Percentiles rank a stretch among this genome's conserved stretches.
These are phyloP conservation scores for Arxiozyma slooffiae DNA, from an alignment of 1,139 yeast genomes.

Conservation along the genomic window DNA sequence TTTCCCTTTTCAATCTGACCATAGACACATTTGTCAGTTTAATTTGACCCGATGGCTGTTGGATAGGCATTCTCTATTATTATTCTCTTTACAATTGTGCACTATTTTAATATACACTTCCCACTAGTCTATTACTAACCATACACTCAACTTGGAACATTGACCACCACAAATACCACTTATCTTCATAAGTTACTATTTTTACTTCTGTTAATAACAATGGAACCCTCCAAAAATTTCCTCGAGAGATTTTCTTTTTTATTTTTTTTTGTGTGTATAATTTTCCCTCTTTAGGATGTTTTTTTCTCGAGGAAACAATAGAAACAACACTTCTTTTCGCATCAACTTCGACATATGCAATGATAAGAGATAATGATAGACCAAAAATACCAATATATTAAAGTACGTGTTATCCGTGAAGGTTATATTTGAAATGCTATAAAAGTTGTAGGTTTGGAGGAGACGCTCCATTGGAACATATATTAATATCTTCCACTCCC, in stretches of 20 bases:
- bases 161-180: background rate
- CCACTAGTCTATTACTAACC: background rate
- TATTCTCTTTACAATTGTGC: background rate
- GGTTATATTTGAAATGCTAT: too few relatives aligned
- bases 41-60: constrained; percentile 84
- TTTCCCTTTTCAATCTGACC: constrained; percentile 82
- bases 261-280: background rate
- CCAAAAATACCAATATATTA: background rate
- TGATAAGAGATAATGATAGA: background rate
- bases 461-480: background rate
- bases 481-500: background rate
- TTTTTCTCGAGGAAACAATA: background rate
- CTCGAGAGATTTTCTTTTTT: background rate
- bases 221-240: background rate
- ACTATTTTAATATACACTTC: too few relatives aligned
- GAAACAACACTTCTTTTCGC: background rate
- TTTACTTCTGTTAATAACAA: background rate
- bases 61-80: constrained; percentile 35
- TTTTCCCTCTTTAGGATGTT: background rate
- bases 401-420: too few relatives aligned
- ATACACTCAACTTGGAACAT: background rate
- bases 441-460: background rate
- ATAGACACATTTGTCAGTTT: constrained; percentile 88
- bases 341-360: background rate
- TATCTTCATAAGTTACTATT: too few relatives aligned